Conservation (phyloP, 352 stramenopile species). For the Plasmopara halstedii region DNA sequence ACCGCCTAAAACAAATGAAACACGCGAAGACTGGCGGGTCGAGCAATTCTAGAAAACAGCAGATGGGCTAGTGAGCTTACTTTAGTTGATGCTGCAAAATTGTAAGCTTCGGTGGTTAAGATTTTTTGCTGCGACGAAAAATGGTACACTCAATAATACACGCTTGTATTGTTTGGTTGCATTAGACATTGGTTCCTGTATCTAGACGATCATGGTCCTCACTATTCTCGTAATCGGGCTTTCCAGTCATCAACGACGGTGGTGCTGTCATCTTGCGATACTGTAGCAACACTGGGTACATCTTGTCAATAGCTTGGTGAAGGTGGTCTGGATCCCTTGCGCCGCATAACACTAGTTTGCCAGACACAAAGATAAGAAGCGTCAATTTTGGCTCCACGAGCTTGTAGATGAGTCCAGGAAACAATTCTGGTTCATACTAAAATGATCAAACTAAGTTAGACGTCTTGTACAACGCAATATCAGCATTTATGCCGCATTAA, state of each 20-base stretch:
- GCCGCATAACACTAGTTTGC: slow-evolving; percentile 98
- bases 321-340: slow-evolving; percentile 68
- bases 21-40: slow-evolving; percentile 8
- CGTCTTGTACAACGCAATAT: slow-evolving; percentile 88
- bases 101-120: no score
- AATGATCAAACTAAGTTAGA: slow-evolving; percentile 88
- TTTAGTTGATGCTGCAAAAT: no score
- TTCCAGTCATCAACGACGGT: slow-evolving; percentile 62
- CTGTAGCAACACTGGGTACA: slow-evolving; percentile 57
- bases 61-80: not conserved
- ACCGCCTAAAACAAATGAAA: slow-evolving; percentile 58
- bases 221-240: slow-evolving; percentile 51
- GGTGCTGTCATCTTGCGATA: slow-evolving; percentile 71
- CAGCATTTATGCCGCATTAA: slow-evolving; percentile 9
- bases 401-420: slow-evolving; percentile 98
- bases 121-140: not conserved
- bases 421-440: slow-evolving; percentile 99
- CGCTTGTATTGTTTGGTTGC: slow-evolving; percentile 12
- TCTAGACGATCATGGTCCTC: slow-evolving; percentile 64
- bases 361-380: slow-evolving; percentile 98
- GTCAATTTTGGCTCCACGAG: slow-evolving; percentile 96
- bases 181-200: slow-evolving; percentile 44
- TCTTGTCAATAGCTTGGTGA: slow-evolving; percentile 59
- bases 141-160: slow-evolving; percentile 16
- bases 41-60: slow-evolving; percentile 7